Base-by-base conservation (phyloP, 2,329 filamentous ascomycete genomes). In the Diplocarpon mali region DNA sequence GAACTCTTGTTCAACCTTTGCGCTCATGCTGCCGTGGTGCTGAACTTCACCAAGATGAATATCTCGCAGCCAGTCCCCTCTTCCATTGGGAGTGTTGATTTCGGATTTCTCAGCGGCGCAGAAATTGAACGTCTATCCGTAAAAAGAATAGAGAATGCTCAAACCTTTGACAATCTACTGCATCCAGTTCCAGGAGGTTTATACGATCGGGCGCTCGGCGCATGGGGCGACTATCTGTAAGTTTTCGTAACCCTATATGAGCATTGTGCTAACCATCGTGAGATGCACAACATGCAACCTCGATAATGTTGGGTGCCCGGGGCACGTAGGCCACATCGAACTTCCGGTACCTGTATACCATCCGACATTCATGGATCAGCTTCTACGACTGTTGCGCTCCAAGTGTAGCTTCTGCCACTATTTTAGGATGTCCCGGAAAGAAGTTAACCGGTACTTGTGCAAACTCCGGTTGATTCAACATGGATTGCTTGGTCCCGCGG, bases 261-360 rank as follows among this genome's bases (percentile, higher is more conserved):
- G 3, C 28, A 17, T 43, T 14, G 40, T 52, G 35, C 44, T 57
- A 42, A 57, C 38, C 35, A 32, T 38, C 48, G 34, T 47, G 56
- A 94, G 87, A 61, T 98, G 92, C 68, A 75, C 87, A 57, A 98
- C 92, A 64, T 98, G 92, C 68, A 86, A 90, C 55, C 74, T 94
- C 54, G 84, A 81, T 59, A 81, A 80, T 50, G 75, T 80, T 60
- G 77, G 77, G 57, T 98, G 93, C 63, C 87, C 90, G 6, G 93
- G 93, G 46, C 93, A 98, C 68, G 77, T 84, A 48, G 93, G 92
- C 42, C 92, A 98, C 62, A 94, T 98, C 63, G 87, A 95, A 57
- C 79, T 98, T 11, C 89, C 92, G 12, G 83, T 89, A 11, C 86
- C 85, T 38, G 85, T 95, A 42, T 98, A 96, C 63, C 90, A 98